Conservation (phyloP, 768 basidiomycete species). For the Mrakia frigida region DNA sequence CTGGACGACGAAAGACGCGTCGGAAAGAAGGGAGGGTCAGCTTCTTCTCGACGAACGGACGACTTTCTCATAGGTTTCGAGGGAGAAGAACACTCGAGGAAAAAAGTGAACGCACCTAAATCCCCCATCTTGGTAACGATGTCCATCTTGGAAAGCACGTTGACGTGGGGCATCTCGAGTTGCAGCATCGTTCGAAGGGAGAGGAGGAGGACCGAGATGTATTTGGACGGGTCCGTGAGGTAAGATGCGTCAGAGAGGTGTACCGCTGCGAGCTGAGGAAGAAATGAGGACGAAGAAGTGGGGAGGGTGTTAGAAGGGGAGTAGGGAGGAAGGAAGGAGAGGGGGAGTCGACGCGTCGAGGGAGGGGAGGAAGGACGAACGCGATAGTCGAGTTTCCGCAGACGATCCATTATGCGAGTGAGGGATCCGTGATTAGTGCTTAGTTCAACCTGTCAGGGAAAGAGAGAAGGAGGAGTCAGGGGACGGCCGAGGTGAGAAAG, state of each 20-base stretch:
- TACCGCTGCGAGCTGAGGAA: constrained; percentile 75
- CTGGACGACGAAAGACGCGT: constrained; percentile 46
- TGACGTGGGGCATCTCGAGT: constrained; percentile 94
- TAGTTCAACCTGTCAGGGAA: constrained; percentile 64
- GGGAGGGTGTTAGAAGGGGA: not conserved
- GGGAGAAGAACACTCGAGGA: not conserved
- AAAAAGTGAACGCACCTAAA: constrained; percentile 56
- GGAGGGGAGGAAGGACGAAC: constrained; percentile 53
- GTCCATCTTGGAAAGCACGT: constrained; percentile 94
- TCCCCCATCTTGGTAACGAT: constrained; percentile 85
- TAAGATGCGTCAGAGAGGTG: constrained; percentile 97
- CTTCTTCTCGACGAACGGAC: no score
- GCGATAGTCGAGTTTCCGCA: constrained; percentile 72
- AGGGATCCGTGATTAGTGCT: constrained; percentile 92
- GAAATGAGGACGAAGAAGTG: not conserved
- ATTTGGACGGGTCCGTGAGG: constrained; percentile 92
- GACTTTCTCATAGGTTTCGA: no score
- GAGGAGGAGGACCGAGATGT: constrained; percentile 82
- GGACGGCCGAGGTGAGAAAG: no score
- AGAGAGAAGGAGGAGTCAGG: not conserved
- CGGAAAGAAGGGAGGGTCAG: not conserved
- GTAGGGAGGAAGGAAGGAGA: not conserved
- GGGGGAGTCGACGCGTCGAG: not conserved
- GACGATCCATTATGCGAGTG: constrained; percentile 66
- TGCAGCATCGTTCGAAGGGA: constrained; percentile 97